Conservation (phyloP, 139 green algal species). For the Volvox africanus region DNA sequence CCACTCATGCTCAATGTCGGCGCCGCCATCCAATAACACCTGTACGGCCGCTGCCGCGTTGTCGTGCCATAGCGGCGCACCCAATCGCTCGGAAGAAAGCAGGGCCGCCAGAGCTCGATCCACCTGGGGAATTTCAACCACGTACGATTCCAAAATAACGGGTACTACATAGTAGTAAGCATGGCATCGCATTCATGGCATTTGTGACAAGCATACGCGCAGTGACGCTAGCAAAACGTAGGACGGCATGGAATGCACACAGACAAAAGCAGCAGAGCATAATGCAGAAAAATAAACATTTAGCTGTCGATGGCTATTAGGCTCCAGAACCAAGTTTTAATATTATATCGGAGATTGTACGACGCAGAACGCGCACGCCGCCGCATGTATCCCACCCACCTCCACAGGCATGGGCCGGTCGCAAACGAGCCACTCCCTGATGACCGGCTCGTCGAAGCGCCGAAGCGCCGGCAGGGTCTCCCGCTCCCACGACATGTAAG, state of each 20-base stretch:
- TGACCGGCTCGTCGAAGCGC: background rate
- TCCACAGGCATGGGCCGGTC: background rate
- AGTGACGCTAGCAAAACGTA: background rate
- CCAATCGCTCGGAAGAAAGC: slow-evolving; percentile 12
- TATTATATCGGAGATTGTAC: too few species aligned
- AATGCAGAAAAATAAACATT: too few species aligned
- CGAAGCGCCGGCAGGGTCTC: slow-evolving; percentile 25
- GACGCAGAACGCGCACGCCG: too few species aligned
- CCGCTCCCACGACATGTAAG: slow-evolving; percentile 5
- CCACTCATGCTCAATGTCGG: background rate
- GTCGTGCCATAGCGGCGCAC: background rate
- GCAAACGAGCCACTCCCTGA: background rate
- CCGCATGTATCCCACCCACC: background rate
- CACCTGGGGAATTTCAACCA: background rate
- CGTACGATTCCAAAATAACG: too few species aligned
- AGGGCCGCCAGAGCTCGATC: slow-evolving; percentile 1
- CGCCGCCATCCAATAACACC: background rate
- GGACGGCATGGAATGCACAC: background rate
- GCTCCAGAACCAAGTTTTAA: too few species aligned
- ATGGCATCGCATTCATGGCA: too few species aligned
- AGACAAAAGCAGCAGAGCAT: background rate
- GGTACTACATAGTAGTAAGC: too few species aligned
- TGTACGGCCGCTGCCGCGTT: background rate
- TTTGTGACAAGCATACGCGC: too few species aligned
- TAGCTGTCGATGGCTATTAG: too few species aligned